phyloP scores from a whole-genome alignment of 768 basidiomycete species.

The Sporobolomyces pararoseus region DNA sequence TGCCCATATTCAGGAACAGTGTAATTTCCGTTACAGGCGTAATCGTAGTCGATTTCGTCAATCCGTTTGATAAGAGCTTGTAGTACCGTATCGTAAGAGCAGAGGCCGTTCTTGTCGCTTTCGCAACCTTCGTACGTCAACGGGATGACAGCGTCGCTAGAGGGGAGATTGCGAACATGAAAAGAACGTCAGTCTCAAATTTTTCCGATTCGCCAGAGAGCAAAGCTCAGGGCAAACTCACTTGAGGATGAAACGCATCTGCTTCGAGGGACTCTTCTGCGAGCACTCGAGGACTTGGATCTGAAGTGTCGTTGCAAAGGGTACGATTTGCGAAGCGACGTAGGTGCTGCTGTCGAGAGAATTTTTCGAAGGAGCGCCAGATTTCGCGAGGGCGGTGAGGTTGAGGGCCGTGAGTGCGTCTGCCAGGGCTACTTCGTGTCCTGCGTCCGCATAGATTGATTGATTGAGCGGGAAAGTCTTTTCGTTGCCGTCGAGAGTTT shows the following conservation, averaged over 20 bases:
- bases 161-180: background rate
- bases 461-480: constrained; percentile 50
- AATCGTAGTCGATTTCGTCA: constrained; percentile 48
- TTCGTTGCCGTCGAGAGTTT: constrained; percentile 47
- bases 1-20: background rate
- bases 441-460: constrained; percentile 73
- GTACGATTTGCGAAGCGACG: constrained; percentile 49
- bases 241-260: constrained; percentile 49
- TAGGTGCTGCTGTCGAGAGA: constrained; percentile 37
- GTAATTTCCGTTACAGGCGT: constrained; percentile 41
- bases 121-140: constrained; percentile 46
- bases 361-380: background rate
- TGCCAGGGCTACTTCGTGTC: constrained; percentile 58
- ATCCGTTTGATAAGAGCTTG: constrained; percentile 45
- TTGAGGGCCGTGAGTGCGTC: constrained; percentile 77
- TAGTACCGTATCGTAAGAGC: constrained; percentile 48
- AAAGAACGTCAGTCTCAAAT: background rate
- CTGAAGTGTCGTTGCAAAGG: constrained; percentile 50
- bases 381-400: constrained; percentile 48
- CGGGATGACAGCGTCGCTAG: constrained; percentile 49
- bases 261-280: constrained; percentile 48
- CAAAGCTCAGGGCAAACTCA: constrained; percentile 32
- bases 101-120: constrained; percentile 46
- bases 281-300: constrained; percentile 41
- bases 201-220: too few species aligned